Evolutionary conservation across 495 filamentous ascomycete genomes (phyloP), one percentile per base, ranked within the genome.

Genomic region (Neurospora sublineolata): DNA sequence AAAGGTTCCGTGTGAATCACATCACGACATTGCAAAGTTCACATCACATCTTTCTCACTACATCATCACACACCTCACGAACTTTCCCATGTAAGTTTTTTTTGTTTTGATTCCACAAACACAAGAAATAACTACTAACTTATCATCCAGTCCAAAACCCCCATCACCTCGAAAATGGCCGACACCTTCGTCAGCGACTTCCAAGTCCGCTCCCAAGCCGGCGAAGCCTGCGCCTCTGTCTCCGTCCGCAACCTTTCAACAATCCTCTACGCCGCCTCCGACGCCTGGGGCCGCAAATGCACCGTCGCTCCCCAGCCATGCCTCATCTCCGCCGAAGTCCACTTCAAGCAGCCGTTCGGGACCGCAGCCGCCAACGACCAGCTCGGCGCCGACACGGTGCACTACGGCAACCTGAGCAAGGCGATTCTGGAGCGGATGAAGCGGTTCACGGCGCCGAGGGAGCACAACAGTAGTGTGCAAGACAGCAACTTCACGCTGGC

Each of bases 321-420:
- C 6, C 76, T 84, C 3, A 68, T 91, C 10, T 87, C 87, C 1
- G 79, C 85, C 39, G 80, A 82, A 11, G 74, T 90, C 1, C 81
- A 77, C 0, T 83, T 91, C 39, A 73, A 75, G 7, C 40, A 72
- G 2, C 77, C 83, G 2, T 89, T 90, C 77, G 74, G 77, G 14
- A 78, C 81, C 2, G 82, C 87, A 3, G 83, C 86, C 3, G 72
- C 77, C 0, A 70, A 73, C 20, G 87, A 90, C 76, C 72, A 71
- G 9, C 80, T 91, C 11, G 82, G 86, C 52, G 69, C 69, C 16
- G 87, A 84, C 69, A 90, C 89, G 10, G 83, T 90, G 33, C 84
- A 91, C 77, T 91, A 90, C 76, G 88, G 89, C 27, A 83, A 71
- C 33, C 77, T 90, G 23, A 86, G 84, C 77, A 89, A 90, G 77